phyloP scores from a whole-genome alignment of 768 basidiomycete genomes.

The Suillus tomentosus region DNA sequence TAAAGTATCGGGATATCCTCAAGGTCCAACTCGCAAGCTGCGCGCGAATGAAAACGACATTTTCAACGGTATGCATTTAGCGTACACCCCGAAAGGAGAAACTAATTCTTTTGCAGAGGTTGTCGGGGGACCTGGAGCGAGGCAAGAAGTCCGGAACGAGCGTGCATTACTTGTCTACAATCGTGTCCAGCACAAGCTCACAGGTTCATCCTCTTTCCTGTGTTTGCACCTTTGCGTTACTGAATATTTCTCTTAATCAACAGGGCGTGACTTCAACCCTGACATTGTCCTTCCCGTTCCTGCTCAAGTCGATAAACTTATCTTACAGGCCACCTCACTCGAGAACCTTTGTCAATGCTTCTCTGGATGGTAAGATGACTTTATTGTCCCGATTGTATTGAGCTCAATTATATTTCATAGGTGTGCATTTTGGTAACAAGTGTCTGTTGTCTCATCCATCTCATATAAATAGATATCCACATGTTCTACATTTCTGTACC shows the following conservation, averaged over 20 bases:
- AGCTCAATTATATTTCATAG: slow-evolving; percentile 28
- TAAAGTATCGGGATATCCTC: slow-evolving; percentile 70
- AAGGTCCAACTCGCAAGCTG: slow-evolving; percentile 77
- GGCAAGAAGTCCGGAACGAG: slow-evolving; percentile 88
- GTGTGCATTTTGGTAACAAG: slow-evolving; percentile 74
- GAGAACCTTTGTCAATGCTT: slow-evolving; percentile 98
- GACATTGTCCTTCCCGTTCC: slow-evolving; percentile 71
- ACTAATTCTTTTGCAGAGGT: slow-evolving; percentile 32
- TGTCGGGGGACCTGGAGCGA: slow-evolving; percentile 56
- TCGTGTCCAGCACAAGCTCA: slow-evolving; percentile 93
- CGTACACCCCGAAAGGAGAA: slow-evolving; percentile 6
- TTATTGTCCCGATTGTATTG: background rate
- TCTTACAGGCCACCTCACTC: slow-evolving; percentile 88
- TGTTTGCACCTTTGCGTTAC: background rate
- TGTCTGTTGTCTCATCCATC: slow-evolving; percentile 8
- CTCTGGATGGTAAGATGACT: slow-evolving; percentile 76
- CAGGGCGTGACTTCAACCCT: slow-evolving; percentile 93
- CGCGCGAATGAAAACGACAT: slow-evolving; percentile 95
- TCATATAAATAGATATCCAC: slow-evolving; percentile 19
- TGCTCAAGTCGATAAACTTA: slow-evolving; percentile 89
- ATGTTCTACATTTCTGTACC: slow-evolving; percentile 25
- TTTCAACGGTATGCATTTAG: slow-evolving; percentile 66
- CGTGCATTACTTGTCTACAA: slow-evolving; percentile 90
- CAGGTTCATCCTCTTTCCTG: slow-evolving; percentile 50
- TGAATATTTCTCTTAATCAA: slow-evolving; percentile 5